These are phyloP conservation scores for Quercus variabilis DNA, from an alignment of 306 rosid species.

Conservation along the genomic window DNA sequence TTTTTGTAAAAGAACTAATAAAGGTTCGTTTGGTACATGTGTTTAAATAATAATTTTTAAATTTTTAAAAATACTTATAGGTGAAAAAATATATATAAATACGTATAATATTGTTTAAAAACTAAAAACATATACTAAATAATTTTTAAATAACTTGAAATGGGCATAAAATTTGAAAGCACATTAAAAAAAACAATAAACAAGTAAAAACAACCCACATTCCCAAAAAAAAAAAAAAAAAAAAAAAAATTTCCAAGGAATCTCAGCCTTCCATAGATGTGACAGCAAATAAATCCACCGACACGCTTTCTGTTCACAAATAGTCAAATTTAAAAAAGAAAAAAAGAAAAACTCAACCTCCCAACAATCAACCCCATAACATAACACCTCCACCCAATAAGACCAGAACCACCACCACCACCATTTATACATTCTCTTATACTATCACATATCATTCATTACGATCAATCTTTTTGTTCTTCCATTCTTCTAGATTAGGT, in stretches of 20 bases:
- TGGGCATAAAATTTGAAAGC: background rate
- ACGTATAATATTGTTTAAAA: too few relatives aligned
- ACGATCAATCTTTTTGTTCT: background rate
- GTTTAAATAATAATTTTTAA: too few relatives aligned
- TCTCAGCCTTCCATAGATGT: background rate
- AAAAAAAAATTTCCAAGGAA: background rate
- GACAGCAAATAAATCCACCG: slow-evolving; percentile 9
- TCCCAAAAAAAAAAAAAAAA: background rate
- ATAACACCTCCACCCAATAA: background rate
- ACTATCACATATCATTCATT: background rate
- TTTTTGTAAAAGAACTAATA: too few relatives aligned
- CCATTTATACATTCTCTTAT: background rate
- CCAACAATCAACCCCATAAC: background rate
- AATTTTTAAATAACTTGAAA: too few relatives aligned
- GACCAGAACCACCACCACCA: background rate
- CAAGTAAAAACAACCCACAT: too few relatives aligned
- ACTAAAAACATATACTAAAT: too few relatives aligned
- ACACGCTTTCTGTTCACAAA: background rate
- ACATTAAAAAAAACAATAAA: background rate
- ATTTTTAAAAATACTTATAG: too few relatives aligned
- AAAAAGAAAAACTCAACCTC: slow-evolving; percentile 5
- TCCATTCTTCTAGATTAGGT: background rate
- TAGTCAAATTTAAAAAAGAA: background rate
- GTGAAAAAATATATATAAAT: too few relatives aligned
- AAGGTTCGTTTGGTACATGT: too few relatives aligned